These are phyloP conservation scores for Plasmodium vinckei DNA, from an alignment of 169 alveolate species.

Conservation along the genomic window DNA sequence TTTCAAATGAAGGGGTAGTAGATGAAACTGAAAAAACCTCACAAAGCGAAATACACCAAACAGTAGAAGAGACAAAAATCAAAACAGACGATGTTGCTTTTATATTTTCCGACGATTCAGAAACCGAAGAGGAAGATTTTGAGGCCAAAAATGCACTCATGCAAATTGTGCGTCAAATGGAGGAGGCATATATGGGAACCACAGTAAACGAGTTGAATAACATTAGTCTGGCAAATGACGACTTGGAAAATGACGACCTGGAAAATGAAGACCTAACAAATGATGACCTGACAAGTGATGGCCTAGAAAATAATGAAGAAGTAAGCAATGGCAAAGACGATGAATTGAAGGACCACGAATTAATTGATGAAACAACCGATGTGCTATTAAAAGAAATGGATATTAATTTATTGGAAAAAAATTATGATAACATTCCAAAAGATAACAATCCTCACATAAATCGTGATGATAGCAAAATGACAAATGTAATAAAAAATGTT, in stretches of 20 bases:
- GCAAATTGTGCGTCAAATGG: conserved; percentile 7
- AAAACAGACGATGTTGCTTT: neutral
- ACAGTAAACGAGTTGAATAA: too few species aligned
- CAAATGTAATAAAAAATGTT: conserved; percentile 11
- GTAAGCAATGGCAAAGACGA: neutral
- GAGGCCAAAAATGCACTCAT: neutral
- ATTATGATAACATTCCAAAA: neutral
- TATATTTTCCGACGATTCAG: conserved; percentile 52
- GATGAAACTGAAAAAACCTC: neutral
- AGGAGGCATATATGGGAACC: neutral
- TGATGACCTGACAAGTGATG: neutral
- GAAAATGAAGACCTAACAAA: neutral
- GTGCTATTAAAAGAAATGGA: too few species aligned
- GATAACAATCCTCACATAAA: neutral
- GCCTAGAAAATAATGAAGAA: neutral
- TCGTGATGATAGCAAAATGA: neutral
- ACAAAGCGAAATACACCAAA: neutral
- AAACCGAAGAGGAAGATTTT: conserved; percentile 12
- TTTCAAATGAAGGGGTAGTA: neutral
- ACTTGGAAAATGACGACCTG: neutral
- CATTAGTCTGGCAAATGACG: neutral
- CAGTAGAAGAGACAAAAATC: neutral
- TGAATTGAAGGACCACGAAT: conserved; percentile 2
- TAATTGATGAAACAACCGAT: neutral
- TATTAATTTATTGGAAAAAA: neutral